A percentile compares a stretch with the other conserved stretches of the same genome.
Evolutionary conservation across 1,284 basidiomycete species (phyloP).

Genomic region (Ceratobasidium sp.): DNA sequence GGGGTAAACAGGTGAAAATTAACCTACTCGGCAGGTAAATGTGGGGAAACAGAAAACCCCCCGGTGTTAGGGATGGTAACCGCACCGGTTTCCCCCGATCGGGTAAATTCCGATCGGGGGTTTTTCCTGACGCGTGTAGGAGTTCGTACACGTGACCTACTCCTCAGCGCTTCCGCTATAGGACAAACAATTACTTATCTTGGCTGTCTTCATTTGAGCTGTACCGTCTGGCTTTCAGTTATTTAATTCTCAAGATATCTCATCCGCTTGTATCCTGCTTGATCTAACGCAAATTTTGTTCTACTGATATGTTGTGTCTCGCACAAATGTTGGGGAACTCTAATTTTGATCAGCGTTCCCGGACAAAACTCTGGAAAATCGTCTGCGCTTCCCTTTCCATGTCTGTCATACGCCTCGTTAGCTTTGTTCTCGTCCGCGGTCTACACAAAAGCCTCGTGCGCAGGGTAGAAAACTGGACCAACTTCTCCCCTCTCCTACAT

Average conservation of each 20-base stretch:
- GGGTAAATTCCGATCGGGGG: no score
- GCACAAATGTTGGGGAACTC: conserved; percentile 2
- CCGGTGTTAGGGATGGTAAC: no score
- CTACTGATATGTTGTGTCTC: not conserved
- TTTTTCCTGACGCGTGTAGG: no score
- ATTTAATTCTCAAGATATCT: no score
- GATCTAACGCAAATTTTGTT: not conserved
- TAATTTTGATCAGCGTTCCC: not conserved
- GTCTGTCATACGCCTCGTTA: no score
- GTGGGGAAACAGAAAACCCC: no score
- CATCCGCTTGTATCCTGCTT: not conserved
- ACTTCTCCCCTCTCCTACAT: not conserved
- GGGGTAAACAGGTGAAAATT: no score
- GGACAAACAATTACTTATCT: conserved; percentile 5
- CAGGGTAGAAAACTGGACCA: not conserved
- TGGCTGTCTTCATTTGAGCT: not conserved
- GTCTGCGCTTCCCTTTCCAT: not conserved
- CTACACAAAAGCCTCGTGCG: not conserved
- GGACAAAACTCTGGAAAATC: not conserved
- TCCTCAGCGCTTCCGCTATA: not conserved
- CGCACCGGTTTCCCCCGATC: no score
- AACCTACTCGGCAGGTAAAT: no score
- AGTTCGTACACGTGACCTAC: no score
- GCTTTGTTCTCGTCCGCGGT: no score
- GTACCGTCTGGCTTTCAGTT: not conserved